Conservation (phyloP, 148 eudicot species). For the Silene latifolia region DNA sequence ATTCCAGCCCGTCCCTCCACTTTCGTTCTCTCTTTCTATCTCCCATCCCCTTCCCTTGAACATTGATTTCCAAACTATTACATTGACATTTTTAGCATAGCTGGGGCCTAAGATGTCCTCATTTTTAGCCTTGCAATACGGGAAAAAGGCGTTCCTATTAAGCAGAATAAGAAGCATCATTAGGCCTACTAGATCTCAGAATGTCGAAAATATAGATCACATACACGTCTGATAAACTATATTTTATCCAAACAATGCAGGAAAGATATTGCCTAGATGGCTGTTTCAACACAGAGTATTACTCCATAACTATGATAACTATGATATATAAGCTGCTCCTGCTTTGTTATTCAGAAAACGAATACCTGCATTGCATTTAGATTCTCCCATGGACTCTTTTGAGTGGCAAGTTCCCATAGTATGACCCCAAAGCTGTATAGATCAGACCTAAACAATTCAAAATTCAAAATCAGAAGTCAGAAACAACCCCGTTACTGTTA, state of each 20-base stretch:
- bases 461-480: neutral
- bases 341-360: slow-evolving; percentile 4
- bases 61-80: neutral
- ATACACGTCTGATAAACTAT: neutral
- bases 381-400: slow-evolving; percentile 91
- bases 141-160: neutral
- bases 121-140: neutral
- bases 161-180: neutral
- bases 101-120: neutral
- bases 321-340: neutral
- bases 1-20: too few relatives aligned
- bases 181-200: too few relatives aligned
- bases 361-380: slow-evolving; percentile 95
- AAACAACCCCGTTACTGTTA: too few relatives aligned
- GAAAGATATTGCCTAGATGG: too few relatives aligned
- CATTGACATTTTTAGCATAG: too few relatives aligned
- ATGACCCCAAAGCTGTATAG: slow-evolving; percentile 90
- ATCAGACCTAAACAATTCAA: slow-evolving; percentile 62
- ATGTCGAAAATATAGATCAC: neutral
- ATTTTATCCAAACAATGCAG: neutral
- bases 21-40: too few relatives aligned
- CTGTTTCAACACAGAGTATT: too few relatives aligned
- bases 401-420: slow-evolving; percentile 91
- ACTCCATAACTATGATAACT: neutral
- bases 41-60: neutral